Evolutionary conservation across 306 rosid genomes (phyloP).

Genomic region (Betula pendula): DNA sequence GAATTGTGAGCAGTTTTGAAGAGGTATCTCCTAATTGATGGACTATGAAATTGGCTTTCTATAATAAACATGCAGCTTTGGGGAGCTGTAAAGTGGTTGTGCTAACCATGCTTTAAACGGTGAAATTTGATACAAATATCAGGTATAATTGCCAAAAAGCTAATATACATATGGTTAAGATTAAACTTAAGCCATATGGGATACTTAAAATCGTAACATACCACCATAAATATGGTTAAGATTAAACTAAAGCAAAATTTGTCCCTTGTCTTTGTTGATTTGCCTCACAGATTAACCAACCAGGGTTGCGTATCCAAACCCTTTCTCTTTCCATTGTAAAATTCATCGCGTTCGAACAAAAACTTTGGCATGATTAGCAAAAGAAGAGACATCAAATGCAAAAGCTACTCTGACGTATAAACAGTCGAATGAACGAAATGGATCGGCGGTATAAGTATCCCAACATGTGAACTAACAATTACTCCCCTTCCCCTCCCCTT

Average conservation of each 20-base stretch:
- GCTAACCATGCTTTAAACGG: background rate
- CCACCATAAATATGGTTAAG: too few species aligned
- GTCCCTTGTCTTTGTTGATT: constrained; percentile 6
- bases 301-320: background rate
- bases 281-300: background rate
- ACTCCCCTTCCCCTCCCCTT: too few species aligned
- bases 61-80: background rate
- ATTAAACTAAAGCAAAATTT: too few species aligned
- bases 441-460: background rate
- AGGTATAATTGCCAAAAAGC: too few species aligned
- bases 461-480: too few species aligned
- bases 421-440: background rate
- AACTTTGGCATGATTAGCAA: too few species aligned
- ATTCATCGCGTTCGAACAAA: background rate
- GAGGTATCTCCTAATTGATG: background rate
- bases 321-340: background rate
- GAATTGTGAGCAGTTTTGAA: background rate
- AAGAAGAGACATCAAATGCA: background rate
- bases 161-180: too few species aligned
- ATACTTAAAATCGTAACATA: too few species aligned
- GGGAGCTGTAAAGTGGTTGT: background rate
- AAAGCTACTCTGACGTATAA: background rate
- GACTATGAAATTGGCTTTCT: background rate
- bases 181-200: too few species aligned
- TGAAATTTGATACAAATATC: too few species aligned